Evolutionary conservation across 495 filamentous ascomycete genomes (phyloP).

Genomic region (Cryomyces minteri): DNA sequence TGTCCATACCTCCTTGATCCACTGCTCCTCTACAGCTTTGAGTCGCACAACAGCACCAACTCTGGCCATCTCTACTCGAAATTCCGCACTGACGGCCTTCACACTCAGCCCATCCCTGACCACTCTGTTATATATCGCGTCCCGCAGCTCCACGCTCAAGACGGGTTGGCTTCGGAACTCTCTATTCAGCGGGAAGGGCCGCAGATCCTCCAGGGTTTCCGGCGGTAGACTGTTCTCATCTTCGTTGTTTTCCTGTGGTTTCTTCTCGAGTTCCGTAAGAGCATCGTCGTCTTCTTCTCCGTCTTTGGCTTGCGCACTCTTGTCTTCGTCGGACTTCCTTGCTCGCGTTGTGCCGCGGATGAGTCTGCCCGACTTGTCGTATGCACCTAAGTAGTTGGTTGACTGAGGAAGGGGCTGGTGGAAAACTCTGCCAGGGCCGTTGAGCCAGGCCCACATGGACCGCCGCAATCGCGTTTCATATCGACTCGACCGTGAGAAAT

Average conservation of each 20-base stretch:
- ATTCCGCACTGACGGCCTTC: conserved; percentile 56
- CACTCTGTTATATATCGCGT: conserved; percentile 55
- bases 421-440: conserved; percentile 33
- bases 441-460: conserved; percentile 50
- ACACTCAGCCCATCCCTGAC: conserved; percentile 45
- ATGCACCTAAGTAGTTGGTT: conserved; percentile 47
- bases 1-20: conserved; percentile 36
- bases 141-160: conserved; percentile 54
- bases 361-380: conserved; percentile 24
- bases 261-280: conserved; percentile 9
- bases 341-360: conserved; percentile 11
- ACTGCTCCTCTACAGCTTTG: conserved; percentile 71
- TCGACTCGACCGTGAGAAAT: too few relatives aligned
- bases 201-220: conserved; percentile 21
- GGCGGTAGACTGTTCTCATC: conserved; percentile 13
- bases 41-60: conserved; percentile 79
- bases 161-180: conserved; percentile 54
- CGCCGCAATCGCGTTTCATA: conserved; percentile 7
- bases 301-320: conserved; percentile 5
- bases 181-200: conserved; percentile 62
- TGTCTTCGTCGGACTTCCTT: conserved; percentile 3
- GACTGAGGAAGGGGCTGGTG: conserved; percentile 34
- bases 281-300: conserved; percentile 3
- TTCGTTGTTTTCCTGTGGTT: conserved; percentile 6
- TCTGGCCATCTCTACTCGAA: conserved; percentile 66